phyloP scores from a whole-genome alignment of 345 rosid genomes.

The Camelina neglecta region DNA sequence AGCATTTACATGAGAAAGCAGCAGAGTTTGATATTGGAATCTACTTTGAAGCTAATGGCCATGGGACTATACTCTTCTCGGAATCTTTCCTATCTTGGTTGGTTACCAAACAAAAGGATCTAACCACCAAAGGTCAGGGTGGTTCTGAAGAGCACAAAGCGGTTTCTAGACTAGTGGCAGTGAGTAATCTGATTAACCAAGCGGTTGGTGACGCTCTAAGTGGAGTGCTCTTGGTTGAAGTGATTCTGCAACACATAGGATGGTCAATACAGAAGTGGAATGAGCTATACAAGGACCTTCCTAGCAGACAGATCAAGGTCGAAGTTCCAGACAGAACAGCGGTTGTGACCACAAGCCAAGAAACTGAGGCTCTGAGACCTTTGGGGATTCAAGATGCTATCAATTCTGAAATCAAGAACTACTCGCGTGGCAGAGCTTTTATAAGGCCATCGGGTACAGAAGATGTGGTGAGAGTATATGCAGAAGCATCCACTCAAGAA shows the following conservation, averaged over 20 bases:
- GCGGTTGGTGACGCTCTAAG: constrained; percentile 98
- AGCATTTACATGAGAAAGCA: constrained; percentile 83
- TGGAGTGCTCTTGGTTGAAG: constrained; percentile 88
- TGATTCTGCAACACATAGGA: constrained; percentile 68
- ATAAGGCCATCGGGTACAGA: constrained; percentile 95
- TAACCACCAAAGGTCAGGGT: constrained; percentile 48
- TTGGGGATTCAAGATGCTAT: constrained; percentile 87
- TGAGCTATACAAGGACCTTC: constrained; percentile 83
- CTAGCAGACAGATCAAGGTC: constrained; percentile 92
- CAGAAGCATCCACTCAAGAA: constrained; percentile 89
- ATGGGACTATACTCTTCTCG: constrained; percentile 88
- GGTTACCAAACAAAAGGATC: constrained; percentile 53
- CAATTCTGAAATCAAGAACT: constrained; percentile 69
- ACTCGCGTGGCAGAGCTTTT: constrained; percentile 68
- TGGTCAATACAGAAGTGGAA: constrained; percentile 87
- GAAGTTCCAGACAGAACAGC: constrained; percentile 88
- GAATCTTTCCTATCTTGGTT: constrained; percentile 63
- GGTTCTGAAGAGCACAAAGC: constrained; percentile 80
- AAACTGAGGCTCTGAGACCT: constrained; percentile 80
- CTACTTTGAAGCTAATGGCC: constrained; percentile 98
- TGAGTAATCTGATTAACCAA: constrained; percentile 87
- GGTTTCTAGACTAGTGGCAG: constrained; percentile 73
- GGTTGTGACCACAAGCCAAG: constrained; percentile 73
- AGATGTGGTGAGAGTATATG: constrained; percentile 90
- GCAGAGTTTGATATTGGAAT: constrained; percentile 84